Evolutionary conservation across 2,329 filamentous ascomycete species (phyloP).

Genomic region (Pezizomycotina sp.): DNA sequence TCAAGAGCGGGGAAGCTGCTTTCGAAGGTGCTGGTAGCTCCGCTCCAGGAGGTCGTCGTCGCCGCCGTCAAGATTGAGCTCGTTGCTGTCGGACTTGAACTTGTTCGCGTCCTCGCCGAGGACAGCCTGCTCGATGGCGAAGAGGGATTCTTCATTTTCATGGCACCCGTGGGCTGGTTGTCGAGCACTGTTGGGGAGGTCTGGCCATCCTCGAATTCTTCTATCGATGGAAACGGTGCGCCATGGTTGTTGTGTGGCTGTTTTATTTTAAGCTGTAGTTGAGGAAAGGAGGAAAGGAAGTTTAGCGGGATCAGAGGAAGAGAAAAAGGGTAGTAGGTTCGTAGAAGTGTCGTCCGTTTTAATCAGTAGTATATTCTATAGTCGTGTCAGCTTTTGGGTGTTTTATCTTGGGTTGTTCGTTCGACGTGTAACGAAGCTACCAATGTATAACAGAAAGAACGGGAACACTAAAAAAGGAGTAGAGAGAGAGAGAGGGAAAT

Average conservation of each 20-base stretch:
- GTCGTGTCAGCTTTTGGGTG: too few relatives aligned
- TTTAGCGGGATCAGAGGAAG: neutral
- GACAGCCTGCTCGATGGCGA: slow-evolving; percentile 74
- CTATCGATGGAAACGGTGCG: slow-evolving; percentile 64
- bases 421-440: too few relatives aligned
- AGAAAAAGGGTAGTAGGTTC: slow-evolving; percentile 2
- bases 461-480: too few relatives aligned
- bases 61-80: slow-evolving; percentile 57
- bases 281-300: neutral
- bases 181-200: slow-evolving; percentile 29
- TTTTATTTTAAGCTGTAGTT: slow-evolving; percentile 1
- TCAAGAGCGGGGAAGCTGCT: slow-evolving; percentile 79
- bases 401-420: too few relatives aligned
- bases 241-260: slow-evolving; percentile 38
- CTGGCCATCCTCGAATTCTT: slow-evolving; percentile 51
- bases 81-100: slow-evolving; percentile 56
- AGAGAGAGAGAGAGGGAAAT: too few relatives aligned
- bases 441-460: too few relatives aligned
- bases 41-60: slow-evolving; percentile 35
- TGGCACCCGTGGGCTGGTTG: slow-evolving; percentile 37
- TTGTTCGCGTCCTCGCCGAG: slow-evolving; percentile 86
- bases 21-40: slow-evolving; percentile 46
- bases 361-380: too few relatives aligned
- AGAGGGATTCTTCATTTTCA: slow-evolving; percentile 57
- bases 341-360: neutral